Evolutionary conservation across 306 rosid genomes (phyloP).

Genomic region (peach (Prunus persica)): Prunus_persica_NCBIv2 NC_034012.1:2861501-2862000

Average conservation of each 20-base stretch:
- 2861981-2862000: not conserved
- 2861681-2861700: not conserved
- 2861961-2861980: not conserved
- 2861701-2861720: not conserved
- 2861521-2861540: constrained; percentile 24
- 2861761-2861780: not conserved
- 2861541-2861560: constrained; percentile 21
- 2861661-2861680: not conserved
- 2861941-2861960: too few relatives aligned
- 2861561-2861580: constrained; percentile 13
- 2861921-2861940: too few relatives aligned
- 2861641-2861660: not conserved
- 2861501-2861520: constrained; percentile 34
- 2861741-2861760: not conserved
- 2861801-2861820: not conserved
- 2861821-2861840: not conserved
- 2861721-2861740: not conserved
- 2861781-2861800: not conserved
- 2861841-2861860: not conserved
- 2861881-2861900: not conserved
- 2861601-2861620: constrained; percentile 15
- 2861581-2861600: constrained; percentile 1
- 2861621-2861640: constrained; percentile 15
- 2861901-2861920: not conserved
- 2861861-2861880: not conserved